A percentile compares a stretch with the other conserved stretches of the same genome.
Conservation (phyloP, 805 yeast species). For the Hermanozyma aechmeae region DNA sequence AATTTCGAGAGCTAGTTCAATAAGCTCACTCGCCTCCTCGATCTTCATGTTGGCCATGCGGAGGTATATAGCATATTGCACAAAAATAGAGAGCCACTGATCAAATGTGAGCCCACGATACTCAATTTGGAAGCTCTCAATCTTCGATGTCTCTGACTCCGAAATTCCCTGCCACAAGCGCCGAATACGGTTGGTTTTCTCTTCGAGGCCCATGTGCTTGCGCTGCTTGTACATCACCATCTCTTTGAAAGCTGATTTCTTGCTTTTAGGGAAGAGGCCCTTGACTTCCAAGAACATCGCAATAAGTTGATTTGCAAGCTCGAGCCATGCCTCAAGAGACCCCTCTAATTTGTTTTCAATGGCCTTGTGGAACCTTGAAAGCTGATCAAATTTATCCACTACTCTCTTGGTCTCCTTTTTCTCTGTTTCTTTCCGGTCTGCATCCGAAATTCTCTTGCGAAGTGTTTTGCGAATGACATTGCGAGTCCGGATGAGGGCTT, state of each 20-base stretch:
- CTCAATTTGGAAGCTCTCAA: constrained; percentile 15
- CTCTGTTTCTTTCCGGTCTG: constrained; percentile 48
- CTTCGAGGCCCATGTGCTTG: constrained; percentile 58
- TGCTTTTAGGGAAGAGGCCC: constrained; percentile 71
- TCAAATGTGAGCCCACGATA: constrained; percentile 72
- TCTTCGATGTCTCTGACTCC: constrained; percentile 18
- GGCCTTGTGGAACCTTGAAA: constrained; percentile 39
- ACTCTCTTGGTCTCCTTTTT: constrained; percentile 50
- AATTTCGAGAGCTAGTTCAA: constrained; percentile 67
- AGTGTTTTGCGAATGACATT: constrained; percentile 2
- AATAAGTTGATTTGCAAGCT: constrained; percentile 70
- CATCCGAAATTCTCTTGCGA: constrained; percentile 18
- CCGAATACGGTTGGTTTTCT: constrained; percentile 59
- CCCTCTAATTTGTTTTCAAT: constrained; percentile 34
- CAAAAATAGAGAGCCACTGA: constrained; percentile 78
- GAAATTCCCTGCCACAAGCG: constrained; percentile 51
- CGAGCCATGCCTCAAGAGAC: constrained; percentile 76
- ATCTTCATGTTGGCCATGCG: constrained; percentile 59
- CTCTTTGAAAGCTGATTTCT: constrained; percentile 61
- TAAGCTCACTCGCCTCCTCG: constrained; percentile 39
- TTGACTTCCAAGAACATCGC: constrained; percentile 74
- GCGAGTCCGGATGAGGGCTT: neutral
- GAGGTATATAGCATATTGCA: constrained; percentile 65
- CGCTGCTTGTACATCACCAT: constrained; percentile 54
- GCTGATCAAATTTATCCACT: constrained; percentile 43